Conservation (phyloP, 2,329 filamentous ascomycete genomes). For the Pseudogymnoascus sp. region DNA sequence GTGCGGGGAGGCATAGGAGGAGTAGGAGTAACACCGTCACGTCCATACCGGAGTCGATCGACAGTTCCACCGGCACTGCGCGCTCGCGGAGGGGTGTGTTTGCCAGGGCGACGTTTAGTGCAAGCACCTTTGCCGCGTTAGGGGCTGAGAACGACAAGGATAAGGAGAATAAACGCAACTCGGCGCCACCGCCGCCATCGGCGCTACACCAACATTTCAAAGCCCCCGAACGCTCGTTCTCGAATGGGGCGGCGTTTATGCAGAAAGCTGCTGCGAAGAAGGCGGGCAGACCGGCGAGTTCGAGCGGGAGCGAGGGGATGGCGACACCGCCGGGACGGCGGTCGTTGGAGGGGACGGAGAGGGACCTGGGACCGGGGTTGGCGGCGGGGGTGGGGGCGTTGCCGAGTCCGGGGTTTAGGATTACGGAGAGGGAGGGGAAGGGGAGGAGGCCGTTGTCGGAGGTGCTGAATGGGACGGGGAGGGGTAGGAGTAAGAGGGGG, state of each 20-base stretch:
- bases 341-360: background rate
- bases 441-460: background rate
- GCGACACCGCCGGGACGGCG: background rate
- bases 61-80: background rate
- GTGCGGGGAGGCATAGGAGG: slow-evolving; percentile 8
- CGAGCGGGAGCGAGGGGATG: slow-evolving; percentile 18
- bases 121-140: background rate
- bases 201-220: background rate
- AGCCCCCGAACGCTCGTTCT: slow-evolving; percentile 35
- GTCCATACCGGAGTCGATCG: background rate
- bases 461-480: background rate
- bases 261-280: slow-evolving; percentile 26
- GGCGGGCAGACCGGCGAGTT: slow-evolving; percentile 16
- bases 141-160: background rate
- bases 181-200: background rate
- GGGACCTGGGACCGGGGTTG: too few relatives aligned
- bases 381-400: background rate
- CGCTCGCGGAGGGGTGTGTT: background rate
- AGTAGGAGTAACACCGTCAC: background rate
- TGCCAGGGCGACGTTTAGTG: background rate
- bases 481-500: background rate
- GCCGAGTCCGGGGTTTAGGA: background rate
- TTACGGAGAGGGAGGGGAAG: background rate
- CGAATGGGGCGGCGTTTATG: slow-evolving; percentile 40
- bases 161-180: background rate